Evolutionary conservation across 2,329 filamentous ascomycete species (phyloP).

Genomic region (Xylaria sp.): DNA sequence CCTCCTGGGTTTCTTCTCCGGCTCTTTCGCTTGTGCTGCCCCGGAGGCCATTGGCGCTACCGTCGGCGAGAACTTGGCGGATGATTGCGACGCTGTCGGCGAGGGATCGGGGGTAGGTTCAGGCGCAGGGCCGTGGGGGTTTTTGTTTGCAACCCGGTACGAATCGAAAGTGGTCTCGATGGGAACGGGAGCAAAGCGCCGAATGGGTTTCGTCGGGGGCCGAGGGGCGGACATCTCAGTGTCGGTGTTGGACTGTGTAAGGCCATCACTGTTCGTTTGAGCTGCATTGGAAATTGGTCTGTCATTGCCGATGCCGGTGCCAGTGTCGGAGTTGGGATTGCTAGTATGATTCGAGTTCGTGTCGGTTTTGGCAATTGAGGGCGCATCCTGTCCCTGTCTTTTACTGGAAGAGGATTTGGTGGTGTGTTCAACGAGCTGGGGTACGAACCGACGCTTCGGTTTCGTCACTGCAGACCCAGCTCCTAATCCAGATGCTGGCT

Average conservation of each 20-base stretch:
- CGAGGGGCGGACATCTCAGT: constrained; percentile 42
- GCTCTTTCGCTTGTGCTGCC: constrained; percentile 1
- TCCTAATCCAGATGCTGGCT: constrained; percentile 28
- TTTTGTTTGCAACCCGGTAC: constrained; percentile 57
- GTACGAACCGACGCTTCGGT: constrained; percentile 47
- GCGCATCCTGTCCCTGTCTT: constrained; percentile 23
- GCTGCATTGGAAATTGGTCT: constrained; percentile 30
- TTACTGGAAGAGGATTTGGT: constrained; percentile 44
- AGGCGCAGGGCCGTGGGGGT: constrained; percentile 61
- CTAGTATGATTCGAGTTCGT: constrained; percentile 2
- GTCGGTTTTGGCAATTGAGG: constrained; percentile 12
- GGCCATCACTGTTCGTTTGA: constrained; percentile 45
- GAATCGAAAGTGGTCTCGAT: constrained; percentile 77
- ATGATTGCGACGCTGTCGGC: constrained; percentile 60
- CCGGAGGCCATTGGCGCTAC: constrained; percentile 18
- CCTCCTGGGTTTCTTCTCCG: constrained; percentile 51
- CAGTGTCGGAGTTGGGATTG: neutral
- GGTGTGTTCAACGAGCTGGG: constrained; percentile 50
- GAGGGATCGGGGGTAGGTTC: constrained; percentile 66
- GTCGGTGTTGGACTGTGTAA: constrained; percentile 46
- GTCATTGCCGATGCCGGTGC: neutral
- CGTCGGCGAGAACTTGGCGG: constrained; percentile 39
- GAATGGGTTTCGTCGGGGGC: constrained; percentile 42
- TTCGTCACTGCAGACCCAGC: constrained; percentile 38
- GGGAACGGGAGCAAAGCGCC: constrained; percentile 74